Base-by-base conservation (phyloP, 805 yeast species). In the Myxozyma vanderwaltii region DNA sequence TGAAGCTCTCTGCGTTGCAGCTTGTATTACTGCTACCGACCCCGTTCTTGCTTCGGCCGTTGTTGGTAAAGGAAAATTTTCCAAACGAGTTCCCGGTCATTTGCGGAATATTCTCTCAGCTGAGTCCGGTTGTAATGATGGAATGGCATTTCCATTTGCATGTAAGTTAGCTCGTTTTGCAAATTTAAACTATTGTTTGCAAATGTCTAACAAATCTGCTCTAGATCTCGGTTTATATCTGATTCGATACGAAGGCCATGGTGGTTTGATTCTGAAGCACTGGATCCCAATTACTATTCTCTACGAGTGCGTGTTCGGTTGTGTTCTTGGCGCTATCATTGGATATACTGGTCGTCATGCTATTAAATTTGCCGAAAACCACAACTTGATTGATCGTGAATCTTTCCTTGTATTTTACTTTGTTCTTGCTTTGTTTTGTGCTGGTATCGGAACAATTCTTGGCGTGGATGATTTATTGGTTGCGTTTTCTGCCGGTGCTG, bases 11-110 rank as follows among this genome's bases (percentile, higher is more conserved):
- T 78, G 86, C 49, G 83, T 91, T 1, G 82, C 91, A 33, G 96
- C 96, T 1, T 90, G 96, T 71, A 85, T 91, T 47, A 91, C 97
- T 0, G 97, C 97, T 1, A 91, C 97, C 0, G 97, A 91, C 74
- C 97, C 97, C 5, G 94, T 91, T 43, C 79, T 91, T 69, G 96
- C 97, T 1, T 94, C 96, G 17, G 96, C 97, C 1, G 96, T 91
- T 39, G 96, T 91, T 10, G 96, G 96, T 72, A 91, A 88, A 68
- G 96, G 96, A 65, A 88, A 89, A 70, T 91, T 91, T 71, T 96
- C 96, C 13, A 83, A 82, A 69, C 81, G 96, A 56, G 96, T 91
- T 17, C 96, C 96, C 1, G 96, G 95, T n/a, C 97, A 91, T 74
- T 78, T 91, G 74, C 79, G 96, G 67, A 88, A 90, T 69, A 74